phyloP scores from a whole-genome alignment of 2,329 filamentous ascomycete genomes.

The Pyrenophora teres region DNA sequence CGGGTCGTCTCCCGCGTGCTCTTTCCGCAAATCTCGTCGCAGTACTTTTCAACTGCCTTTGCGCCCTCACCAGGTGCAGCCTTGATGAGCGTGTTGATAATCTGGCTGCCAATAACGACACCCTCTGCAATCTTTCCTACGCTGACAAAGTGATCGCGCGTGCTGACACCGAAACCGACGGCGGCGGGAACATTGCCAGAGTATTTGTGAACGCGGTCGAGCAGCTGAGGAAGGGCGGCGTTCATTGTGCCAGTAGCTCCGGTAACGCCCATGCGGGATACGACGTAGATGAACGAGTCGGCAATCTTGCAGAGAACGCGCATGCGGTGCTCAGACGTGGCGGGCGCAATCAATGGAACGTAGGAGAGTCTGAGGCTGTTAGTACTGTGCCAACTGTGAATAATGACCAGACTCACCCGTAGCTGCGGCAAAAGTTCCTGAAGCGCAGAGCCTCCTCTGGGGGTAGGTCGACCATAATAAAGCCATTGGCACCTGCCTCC shows the following conservation, averaged over 20 bases:
- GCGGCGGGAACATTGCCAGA: constrained; percentile 89
- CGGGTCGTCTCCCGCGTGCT: constrained; percentile 59
- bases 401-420: constrained; percentile 60
- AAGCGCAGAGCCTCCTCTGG: constrained; percentile 95
- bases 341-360: constrained; percentile 92
- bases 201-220: constrained; percentile 86
- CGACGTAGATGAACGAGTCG: constrained; percentile 98
- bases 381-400: constrained; percentile 5
- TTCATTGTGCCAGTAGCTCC: constrained; percentile 85
- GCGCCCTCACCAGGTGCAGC: constrained; percentile 68
- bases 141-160: constrained; percentile 87
- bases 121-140: constrained; percentile 86
- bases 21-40: constrained; percentile 70
- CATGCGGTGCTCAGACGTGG: constrained; percentile 92
- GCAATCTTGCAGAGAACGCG: constrained; percentile 94
- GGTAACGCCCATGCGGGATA: constrained; percentile 95
- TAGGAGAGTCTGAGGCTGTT: constrained; percentile 73
- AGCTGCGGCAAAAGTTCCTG: constrained; percentile 78
- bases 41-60: constrained; percentile 83
- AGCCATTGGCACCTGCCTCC: constrained; percentile 86
- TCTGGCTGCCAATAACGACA: constrained; percentile 95
- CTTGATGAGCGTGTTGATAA: constrained; percentile 78
- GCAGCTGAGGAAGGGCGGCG: constrained; percentile 76
- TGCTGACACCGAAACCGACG: constrained; percentile 95
- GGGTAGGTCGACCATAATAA: constrained; percentile 94